Conservation (phyloP, 2,329 filamentous ascomycete genomes). For the Coleophoma crateriformis region DNA sequence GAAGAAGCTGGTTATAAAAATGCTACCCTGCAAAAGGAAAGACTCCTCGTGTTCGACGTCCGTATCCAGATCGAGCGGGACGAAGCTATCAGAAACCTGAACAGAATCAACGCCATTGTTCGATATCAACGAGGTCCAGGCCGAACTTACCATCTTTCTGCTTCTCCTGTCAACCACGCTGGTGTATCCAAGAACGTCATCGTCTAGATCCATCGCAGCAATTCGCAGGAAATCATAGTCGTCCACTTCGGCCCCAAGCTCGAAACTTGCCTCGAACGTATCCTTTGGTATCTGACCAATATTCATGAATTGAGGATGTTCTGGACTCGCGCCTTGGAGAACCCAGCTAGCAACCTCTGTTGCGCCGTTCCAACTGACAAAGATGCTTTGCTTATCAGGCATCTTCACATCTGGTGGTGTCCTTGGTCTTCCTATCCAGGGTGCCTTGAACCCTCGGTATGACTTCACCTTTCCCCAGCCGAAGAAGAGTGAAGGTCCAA, state of each 20-base stretch:
- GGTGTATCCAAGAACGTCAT: background rate
- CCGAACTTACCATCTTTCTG: background rate
- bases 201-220: background rate
- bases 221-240: background rate
- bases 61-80: background rate
- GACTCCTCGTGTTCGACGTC: background rate
- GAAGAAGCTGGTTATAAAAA: background rate
- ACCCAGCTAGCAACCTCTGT: slow-evolving; percentile 37
- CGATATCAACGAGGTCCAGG: background rate
- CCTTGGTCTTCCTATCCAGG: slow-evolving; percentile 27
- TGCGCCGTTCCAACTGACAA: slow-evolving; percentile 46
- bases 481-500: slow-evolving; percentile 13
- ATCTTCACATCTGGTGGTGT: slow-evolving; percentile 27
- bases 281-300: background rate
- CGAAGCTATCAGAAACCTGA: background rate
- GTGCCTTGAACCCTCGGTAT: slow-evolving; percentile 28
- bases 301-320: background rate
- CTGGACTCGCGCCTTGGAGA: background rate
- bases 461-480: slow-evolving; percentile 22
- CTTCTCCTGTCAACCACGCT: background rate
- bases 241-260: background rate
- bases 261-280: slow-evolving; percentile 2
- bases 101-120: background rate
- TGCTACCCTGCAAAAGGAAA: background rate
- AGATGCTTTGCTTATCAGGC: slow-evolving; percentile 17